Percentiles rank a stretch among this genome's conserved stretches.
These are phyloP conservation scores for Xylaria arbuscula DNA, from an alignment of 2,329 filamentous ascomycete genomes.

Conservation along the genomic window DNA sequence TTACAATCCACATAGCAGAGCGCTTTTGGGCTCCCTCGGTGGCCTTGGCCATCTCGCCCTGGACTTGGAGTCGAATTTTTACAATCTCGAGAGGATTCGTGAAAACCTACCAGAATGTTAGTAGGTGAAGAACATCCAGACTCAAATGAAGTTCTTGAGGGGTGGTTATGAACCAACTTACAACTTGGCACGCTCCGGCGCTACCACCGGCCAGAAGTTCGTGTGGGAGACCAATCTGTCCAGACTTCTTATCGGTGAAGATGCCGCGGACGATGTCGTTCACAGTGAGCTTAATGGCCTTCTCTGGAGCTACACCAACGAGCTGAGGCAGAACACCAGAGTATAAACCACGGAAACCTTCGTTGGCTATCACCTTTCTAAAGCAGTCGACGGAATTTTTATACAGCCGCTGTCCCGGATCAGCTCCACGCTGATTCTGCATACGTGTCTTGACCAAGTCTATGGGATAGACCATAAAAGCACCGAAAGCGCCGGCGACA, in stretches of 20 bases:
- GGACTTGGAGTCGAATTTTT: conserved; percentile 97
- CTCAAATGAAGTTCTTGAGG: background rate
- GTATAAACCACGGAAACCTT: conserved; percentile 90
- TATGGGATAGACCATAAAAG: conserved; percentile 99
- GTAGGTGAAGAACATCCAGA: conserved; percentile 22
- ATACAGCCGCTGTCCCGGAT: conserved; percentile 88
- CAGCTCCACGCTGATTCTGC: conserved; percentile 91
- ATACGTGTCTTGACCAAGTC: conserved; percentile 98
- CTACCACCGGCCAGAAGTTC: conserved; percentile 90
- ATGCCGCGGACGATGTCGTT: conserved; percentile 88
- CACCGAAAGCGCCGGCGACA: conserved; percentile 93
- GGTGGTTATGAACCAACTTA: conserved; percentile 61
- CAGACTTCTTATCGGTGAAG: conserved; percentile 78
- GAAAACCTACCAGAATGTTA: conserved; percentile 70
- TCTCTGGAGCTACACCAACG: conserved; percentile 97
- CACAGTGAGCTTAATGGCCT: conserved; percentile 98
- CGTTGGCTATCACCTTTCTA: conserved; percentile 90
- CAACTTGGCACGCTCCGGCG: conserved; percentile 95
- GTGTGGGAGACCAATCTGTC: conserved; percentile 74
- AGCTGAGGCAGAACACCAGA: conserved; percentile 95
- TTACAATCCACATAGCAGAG: conserved; percentile 97
- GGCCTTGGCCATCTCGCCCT: conserved; percentile 93
- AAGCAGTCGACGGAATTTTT: conserved; percentile 98
- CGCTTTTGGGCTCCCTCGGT: conserved; percentile 85
- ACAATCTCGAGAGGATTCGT: conserved; percentile 99